Base-by-base conservation (phyloP, 2,329 filamentous ascomycete species). In the Beauveria varroae region DNA sequence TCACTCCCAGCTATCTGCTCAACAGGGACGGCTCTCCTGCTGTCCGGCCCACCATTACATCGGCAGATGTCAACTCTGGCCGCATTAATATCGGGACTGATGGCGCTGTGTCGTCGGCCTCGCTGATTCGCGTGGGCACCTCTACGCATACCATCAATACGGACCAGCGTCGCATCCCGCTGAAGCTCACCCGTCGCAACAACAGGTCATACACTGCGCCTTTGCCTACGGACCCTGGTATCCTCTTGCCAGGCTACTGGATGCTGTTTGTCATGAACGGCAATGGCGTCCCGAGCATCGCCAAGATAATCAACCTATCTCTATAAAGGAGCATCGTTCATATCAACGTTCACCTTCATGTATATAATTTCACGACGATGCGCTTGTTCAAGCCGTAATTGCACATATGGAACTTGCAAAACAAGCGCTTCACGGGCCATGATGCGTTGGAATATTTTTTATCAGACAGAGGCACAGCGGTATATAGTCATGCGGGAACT, bases 121-220 rank as follows among this genome's bases (percentile, higher is more conserved):
- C 76, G 0, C 67, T 85, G 16, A 68, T 86, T 30, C 74, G 83
- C 6, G 75, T 77, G 51, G 78, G 81, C 1, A 76, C 74, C 3
- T 72, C 73, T 4, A 86, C 83, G 0, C 82, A 85, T 67, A 78
- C 80, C 1, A 76, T 85, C 53, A 82, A 86, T 65, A 85, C 78
- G 0, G 83, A 86, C 68, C 82, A 85, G 71, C 70, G 83, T 24
- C 76, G 82, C 9, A 73, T 86, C 53, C 73, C 78, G 16, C 68
- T 83, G 24, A 71, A 68, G 3, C 63, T 71, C 6, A 66, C 66
- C 4, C 57, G 59, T 14, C 61, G 63, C 5, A 65, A 65, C 37
- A 70, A 69, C 0, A 71, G 67, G 3, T 69, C 62, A 1, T 81
- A 79, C 62, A 73, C 67, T 0, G 68, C 80, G 4, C 69, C 67